These are phyloP conservation scores for Saccharomyces hybrid DNA, from an alignment of 1,139 yeast species.

Conservation along the genomic window DNA sequence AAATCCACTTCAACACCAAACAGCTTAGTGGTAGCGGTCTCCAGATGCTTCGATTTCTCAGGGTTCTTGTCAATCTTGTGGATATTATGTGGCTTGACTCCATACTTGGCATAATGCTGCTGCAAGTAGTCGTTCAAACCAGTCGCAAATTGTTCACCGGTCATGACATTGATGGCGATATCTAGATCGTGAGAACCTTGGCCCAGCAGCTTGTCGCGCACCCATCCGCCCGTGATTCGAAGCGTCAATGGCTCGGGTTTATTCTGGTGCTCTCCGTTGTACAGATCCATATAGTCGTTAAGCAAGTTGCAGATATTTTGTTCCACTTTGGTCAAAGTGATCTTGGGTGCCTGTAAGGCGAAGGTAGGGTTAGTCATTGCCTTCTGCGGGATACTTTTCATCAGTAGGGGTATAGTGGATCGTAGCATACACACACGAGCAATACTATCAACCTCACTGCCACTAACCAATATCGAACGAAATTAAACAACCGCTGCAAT, in stretches of 20 bases:
- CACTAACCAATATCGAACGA: not conserved
- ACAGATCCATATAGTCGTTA: slow-evolving; percentile 23
- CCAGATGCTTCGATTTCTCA: slow-evolving; percentile 89
- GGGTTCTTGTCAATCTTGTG: slow-evolving; percentile 90
- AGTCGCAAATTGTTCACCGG: slow-evolving; percentile 82
- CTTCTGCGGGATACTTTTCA: slow-evolving; percentile 5
- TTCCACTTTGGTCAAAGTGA: slow-evolving; percentile 21
- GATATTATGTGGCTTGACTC: slow-evolving; percentile 42
- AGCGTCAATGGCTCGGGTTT: slow-evolving; percentile 39
- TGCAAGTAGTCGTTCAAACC: slow-evolving; percentile 50
- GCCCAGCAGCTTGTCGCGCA: slow-evolving; percentile 83
- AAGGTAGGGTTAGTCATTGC: slow-evolving; percentile 3
- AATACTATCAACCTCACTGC: not conserved
- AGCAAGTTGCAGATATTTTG: slow-evolving; percentile 23
- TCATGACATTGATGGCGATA: slow-evolving; percentile 73
- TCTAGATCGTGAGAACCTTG: slow-evolving; percentile 79
- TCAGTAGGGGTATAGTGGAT: not conserved
- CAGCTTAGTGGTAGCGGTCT: slow-evolving; percentile 86
- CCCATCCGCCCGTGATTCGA: slow-evolving; percentile 98
- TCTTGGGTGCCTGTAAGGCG: slow-evolving; percentile 8
- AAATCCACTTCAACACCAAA: slow-evolving; percentile 82
- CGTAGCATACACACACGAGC: not conserved
- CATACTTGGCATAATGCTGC: slow-evolving; percentile 34
- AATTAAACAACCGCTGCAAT: not conserved
- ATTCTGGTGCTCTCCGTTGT: slow-evolving; percentile 12